Conservation (phyloP, 2,329 filamentous ascomycete species). For the Phyllosticta citrichinensis region DNA sequence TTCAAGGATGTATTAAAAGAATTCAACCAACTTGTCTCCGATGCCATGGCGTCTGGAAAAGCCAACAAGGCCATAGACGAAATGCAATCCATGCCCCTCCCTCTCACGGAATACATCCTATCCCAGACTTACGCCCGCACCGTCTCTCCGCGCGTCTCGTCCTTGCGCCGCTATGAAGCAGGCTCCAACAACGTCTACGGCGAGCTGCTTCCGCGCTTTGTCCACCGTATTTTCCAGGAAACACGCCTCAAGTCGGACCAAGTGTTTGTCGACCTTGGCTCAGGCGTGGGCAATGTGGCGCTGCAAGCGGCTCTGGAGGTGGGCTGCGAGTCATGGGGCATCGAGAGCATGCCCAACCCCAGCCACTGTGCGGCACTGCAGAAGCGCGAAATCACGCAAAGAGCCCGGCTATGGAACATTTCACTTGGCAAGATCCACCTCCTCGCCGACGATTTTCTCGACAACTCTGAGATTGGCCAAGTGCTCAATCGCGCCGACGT, state of each 20-base stretch:
- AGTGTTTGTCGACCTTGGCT: slow-evolving; percentile 89
- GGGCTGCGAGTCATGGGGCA: slow-evolving; percentile 91
- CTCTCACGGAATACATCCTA: slow-evolving; percentile 63
- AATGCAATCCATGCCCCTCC: slow-evolving; percentile 59
- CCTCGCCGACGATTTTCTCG: slow-evolving; percentile 74
- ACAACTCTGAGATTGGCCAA: slow-evolving; percentile 57
- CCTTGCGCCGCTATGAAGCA: slow-evolving; percentile 74
- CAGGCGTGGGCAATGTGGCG: slow-evolving; percentile 91
- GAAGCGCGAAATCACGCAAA: slow-evolving; percentile 69
- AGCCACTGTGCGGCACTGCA: slow-evolving; percentile 74
- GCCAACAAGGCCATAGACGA: slow-evolving; percentile 64
- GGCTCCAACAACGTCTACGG: slow-evolving; percentile 93
- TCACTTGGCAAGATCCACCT: slow-evolving; percentile 69
- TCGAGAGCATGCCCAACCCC: slow-evolving; percentile 90
- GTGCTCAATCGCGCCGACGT: slow-evolving; percentile 80
- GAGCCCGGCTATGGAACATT: slow-evolving; percentile 74
- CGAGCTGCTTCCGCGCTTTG: slow-evolving; percentile 77
- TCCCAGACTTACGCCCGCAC: slow-evolving; percentile 85
- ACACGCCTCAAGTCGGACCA: slow-evolving; percentile 70
- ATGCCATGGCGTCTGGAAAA: slow-evolving; percentile 54
- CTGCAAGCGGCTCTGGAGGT: slow-evolving; percentile 88
- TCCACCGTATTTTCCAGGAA: slow-evolving; percentile 70
- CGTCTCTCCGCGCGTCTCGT: slow-evolving; percentile 79
- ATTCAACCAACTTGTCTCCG: slow-evolving; percentile 64
- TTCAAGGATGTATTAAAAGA: slow-evolving; percentile 64